Evolutionary conservation across 2,329 filamentous ascomycete species (phyloP).

Genomic region (Ilyonectria sp.): DNA sequence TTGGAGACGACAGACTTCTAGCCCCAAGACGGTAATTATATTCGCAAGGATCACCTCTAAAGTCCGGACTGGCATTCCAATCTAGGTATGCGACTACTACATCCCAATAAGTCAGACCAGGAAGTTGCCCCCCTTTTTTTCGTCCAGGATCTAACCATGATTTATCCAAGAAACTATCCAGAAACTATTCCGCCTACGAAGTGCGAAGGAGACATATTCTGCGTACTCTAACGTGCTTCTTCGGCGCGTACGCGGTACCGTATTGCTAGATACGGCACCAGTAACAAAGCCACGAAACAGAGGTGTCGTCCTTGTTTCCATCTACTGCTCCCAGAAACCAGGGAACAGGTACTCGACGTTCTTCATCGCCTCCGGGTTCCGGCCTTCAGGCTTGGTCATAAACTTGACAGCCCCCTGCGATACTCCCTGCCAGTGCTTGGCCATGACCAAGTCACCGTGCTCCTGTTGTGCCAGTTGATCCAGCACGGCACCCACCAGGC

Average conservation of each 20-base stretch:
- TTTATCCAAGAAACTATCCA: neutral
- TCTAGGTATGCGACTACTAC: slow-evolving; percentile 14
- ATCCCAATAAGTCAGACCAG: slow-evolving; percentile 16
- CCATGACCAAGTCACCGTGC: slow-evolving; percentile 81
- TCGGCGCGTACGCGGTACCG: slow-evolving; percentile 5
- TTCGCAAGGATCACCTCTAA: slow-evolving; percentile 22
- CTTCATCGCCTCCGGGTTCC: slow-evolving; percentile 81
- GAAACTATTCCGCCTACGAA: neutral
- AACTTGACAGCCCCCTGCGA: slow-evolving; percentile 83
- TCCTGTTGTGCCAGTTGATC: slow-evolving; percentile 87
- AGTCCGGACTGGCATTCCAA: slow-evolving; percentile 36
- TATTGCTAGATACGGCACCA: neutral
- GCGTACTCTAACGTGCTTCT: neutral
- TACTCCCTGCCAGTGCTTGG: slow-evolving; percentile 84
- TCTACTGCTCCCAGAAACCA: slow-evolving; percentile 73
- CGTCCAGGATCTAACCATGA: neutral
- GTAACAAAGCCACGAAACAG: neutral
- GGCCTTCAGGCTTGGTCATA: slow-evolving; percentile 85
- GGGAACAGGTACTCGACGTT: slow-evolving; percentile 92
- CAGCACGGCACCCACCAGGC: slow-evolving; percentile 87
- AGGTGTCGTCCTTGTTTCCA: slow-evolving; percentile 8
- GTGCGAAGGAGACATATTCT: neutral
- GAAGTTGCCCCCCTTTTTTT: neutral
- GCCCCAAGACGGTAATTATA: slow-evolving; percentile 22
- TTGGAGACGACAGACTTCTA: slow-evolving; percentile 16